Evolutionary conservation across 495 filamentous ascomycete species (phyloP).

Genomic region (Xylaria intraflava): DNA sequence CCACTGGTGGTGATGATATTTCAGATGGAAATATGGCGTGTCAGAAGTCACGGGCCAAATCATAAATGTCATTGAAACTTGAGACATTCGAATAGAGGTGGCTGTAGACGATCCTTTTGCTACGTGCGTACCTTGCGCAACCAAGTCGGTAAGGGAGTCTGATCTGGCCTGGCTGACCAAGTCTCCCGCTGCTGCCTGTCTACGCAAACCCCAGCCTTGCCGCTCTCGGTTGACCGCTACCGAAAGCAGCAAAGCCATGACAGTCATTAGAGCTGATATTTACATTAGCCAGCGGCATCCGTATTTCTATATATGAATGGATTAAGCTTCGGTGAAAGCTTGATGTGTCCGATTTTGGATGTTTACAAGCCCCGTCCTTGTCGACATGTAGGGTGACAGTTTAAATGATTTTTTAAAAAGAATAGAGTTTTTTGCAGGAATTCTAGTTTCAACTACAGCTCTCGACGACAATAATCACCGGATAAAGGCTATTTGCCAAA

Average conservation of each 20-base stretch:
- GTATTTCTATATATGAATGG: neutral
- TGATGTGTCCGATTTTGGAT: neutral
- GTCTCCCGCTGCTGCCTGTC: neutral
- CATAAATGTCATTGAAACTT: constrained; percentile 9
- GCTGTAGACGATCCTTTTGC: constrained; percentile 22
- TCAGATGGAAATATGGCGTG: neutral
- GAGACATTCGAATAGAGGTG: constrained; percentile 24
- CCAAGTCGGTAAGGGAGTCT: constrained; percentile 17
- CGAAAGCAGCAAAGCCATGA: constrained; percentile 14
- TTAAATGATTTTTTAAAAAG: neutral
- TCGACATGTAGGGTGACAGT: neutral
- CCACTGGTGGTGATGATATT: neutral
- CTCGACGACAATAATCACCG: neutral
- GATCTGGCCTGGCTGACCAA: constrained; percentile 13
- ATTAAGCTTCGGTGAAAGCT: neutral
- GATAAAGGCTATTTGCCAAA: neutral
- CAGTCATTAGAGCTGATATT: neutral
- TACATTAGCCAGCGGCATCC: neutral
- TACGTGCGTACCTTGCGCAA: constrained; percentile 30
- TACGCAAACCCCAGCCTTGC: constrained; percentile 13
- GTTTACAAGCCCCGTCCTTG: neutral
- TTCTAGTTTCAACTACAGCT: neutral
- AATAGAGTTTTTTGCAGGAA: neutral
- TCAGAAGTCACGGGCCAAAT: constrained; percentile 4
- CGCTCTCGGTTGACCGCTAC: constrained; percentile 21